phyloP scores from a whole-genome alignment of 768 basidiomycete species.

The Leucocoprinus sp. region DNA sequence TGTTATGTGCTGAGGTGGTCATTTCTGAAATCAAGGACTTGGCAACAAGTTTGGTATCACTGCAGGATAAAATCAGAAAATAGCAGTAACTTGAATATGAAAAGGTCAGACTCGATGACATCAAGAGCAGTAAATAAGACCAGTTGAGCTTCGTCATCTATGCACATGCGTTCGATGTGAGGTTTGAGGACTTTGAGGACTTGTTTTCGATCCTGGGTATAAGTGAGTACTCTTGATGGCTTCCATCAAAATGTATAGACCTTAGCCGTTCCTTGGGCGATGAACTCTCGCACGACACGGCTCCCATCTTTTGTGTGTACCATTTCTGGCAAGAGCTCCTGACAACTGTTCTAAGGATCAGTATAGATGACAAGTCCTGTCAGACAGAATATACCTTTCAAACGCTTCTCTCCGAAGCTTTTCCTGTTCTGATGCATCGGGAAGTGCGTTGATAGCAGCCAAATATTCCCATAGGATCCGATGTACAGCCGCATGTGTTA shows the following conservation, averaged over 20 bases:
- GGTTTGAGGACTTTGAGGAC: conserved; percentile 86
- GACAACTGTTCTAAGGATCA: conserved; percentile 40
- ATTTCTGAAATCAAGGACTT: conserved; percentile 76
- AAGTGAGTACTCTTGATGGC: background rate
- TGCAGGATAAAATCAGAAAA: conserved; percentile 21
- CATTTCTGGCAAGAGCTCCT: conserved; percentile 84
- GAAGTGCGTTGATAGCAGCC: conserved; percentile 43
- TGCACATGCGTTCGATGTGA: conserved; percentile 81
- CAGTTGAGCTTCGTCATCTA: conserved; percentile 83
- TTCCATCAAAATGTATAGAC: conserved; percentile 24
- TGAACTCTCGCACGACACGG: conserved; percentile 76
- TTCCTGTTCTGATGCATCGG: conserved; percentile 61
- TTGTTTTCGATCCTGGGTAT: conserved; percentile 73
- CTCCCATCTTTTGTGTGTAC: conserved; percentile 93
- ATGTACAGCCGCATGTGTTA: conserved; percentile 84
- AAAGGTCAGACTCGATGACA: conserved; percentile 65
- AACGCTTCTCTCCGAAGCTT: conserved; percentile 74
- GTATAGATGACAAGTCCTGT: background rate
- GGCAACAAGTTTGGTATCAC: conserved; percentile 83
- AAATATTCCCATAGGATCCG: conserved; percentile 84
- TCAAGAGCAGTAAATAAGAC: conserved; percentile 89
- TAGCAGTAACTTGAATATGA: background rate
- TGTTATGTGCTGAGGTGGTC: conserved; percentile 43
- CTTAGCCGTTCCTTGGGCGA: conserved; percentile 79
- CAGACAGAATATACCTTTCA: conserved; percentile 48